These are phyloP conservation scores for Salicornia ramosissima DNA, from an alignment of 148 eudicot genomes.

Conservation along the genomic window DNA sequence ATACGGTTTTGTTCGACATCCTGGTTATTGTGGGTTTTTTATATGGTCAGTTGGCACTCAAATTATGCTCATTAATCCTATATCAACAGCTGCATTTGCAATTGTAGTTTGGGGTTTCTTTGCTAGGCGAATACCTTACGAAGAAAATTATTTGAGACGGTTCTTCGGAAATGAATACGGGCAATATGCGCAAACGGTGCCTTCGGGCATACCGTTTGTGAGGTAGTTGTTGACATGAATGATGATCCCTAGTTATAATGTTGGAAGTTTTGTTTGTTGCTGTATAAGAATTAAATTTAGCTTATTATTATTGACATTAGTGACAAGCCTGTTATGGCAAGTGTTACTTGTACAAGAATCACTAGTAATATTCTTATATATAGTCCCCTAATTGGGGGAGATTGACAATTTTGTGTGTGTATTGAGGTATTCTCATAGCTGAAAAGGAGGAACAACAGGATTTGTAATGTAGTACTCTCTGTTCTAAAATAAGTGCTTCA, in stretches of 20 bases:
- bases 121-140: slow-evolving; percentile 67
- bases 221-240: slow-evolving; percentile 17
- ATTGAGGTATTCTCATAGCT: too few relatives aligned
- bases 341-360: too few relatives aligned
- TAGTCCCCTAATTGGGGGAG: too few relatives aligned
- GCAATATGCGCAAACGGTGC: slow-evolving; percentile 54
- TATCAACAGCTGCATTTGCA: slow-evolving; percentile 59
- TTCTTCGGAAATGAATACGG: slow-evolving; percentile 71
- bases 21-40: slow-evolving; percentile 73
- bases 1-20: slow-evolving; percentile 70
- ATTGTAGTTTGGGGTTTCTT: slow-evolving; percentile 78
- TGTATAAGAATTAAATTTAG: not conserved
- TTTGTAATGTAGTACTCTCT: too few relatives aligned
- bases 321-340: too few relatives aligned
- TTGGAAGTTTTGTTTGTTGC: not conserved
- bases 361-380: too few relatives aligned
- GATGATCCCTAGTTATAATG: not conserved
- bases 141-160: slow-evolving; percentile 74
- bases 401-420: too few relatives aligned
- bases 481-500: too few relatives aligned
- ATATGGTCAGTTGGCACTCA: slow-evolving; percentile 94
- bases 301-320: not conserved
- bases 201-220: slow-evolving; percentile 87
- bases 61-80: slow-evolving; percentile 75
- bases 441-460: too few relatives aligned